These are phyloP conservation scores for Fusarium compactum DNA, from an alignment of 2,329 filamentous ascomycete species.

Conservation along the genomic window DNA sequence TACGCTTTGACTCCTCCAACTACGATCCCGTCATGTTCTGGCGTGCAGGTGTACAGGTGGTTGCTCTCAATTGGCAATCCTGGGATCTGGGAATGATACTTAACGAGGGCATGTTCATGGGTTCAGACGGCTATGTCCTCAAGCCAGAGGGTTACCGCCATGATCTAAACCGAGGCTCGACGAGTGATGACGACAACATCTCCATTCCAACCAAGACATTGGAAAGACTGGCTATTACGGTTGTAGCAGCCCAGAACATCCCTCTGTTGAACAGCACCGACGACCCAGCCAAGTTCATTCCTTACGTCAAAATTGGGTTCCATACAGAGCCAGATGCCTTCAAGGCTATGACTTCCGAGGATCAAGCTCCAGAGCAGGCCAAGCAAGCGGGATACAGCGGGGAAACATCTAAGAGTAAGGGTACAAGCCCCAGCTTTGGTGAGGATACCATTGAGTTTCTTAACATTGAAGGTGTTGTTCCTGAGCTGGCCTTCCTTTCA, in stretches of 20 bases:
- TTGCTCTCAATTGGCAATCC: constrained; percentile 95
- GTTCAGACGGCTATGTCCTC: constrained; percentile 82
- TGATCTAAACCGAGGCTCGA: accelerated
- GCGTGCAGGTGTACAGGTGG: constrained; percentile 96
- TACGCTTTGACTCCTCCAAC: constrained; percentile 86
- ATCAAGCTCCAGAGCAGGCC: background rate
- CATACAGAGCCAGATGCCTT: constrained; percentile 15
- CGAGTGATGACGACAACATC: background rate
- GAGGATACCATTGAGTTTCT: constrained; percentile 13
- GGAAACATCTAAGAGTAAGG: constrained; percentile 2
- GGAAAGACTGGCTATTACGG: background rate
- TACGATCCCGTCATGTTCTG: constrained; percentile 92
- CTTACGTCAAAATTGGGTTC: constrained; percentile 9
- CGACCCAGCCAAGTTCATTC: constrained; percentile 13
- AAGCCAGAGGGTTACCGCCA: constrained; percentile 77
- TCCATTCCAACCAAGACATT: background rate
- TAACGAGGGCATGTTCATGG: constrained; percentile 96
- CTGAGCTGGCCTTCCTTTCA: constrained; percentile 12
- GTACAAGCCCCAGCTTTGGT: constrained; percentile 10
- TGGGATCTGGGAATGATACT: constrained; percentile 94
- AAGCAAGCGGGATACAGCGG: constrained; percentile 9
- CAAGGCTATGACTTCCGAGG: background rate
- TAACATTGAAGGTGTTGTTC: constrained; percentile 3
- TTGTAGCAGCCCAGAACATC: constrained; percentile 14
- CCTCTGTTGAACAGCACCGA: background rate